phyloP scores from a whole-genome alignment of 345 rosid species.

The Geranium brycei region DNA sequence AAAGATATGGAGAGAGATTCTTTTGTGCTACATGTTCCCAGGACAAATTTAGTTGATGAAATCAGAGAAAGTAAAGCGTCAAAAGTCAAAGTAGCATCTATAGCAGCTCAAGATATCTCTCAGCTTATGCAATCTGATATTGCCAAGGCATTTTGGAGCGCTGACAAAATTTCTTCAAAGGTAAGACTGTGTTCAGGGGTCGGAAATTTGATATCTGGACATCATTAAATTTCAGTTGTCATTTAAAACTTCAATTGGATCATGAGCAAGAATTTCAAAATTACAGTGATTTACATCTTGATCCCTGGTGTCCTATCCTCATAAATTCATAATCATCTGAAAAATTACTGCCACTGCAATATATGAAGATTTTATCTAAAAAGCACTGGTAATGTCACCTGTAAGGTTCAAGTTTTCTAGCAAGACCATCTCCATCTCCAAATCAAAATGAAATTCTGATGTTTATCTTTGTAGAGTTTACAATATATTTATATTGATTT shows the following conservation, averaged over 20 bases:
- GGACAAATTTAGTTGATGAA: constrained; percentile 32
- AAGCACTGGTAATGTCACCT: too few relatives aligned
- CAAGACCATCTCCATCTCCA: too few relatives aligned
- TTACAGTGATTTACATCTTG: too few relatives aligned
- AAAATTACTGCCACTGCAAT: too few relatives aligned
- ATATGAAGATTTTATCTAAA: too few relatives aligned
- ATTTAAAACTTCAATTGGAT: neutral
- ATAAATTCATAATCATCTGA: too few relatives aligned
- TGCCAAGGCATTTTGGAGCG: constrained; percentile 71
- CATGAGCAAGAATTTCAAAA: too few relatives aligned
- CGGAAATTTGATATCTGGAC: neutral
- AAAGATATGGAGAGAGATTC: constrained; percentile 58
- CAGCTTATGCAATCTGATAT: constrained; percentile 89
- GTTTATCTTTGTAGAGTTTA: too few relatives aligned
- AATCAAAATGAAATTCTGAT: too few relatives aligned
- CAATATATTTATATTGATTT: too few relatives aligned
- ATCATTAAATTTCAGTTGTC: neutral
- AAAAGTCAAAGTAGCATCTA: constrained; percentile 42
- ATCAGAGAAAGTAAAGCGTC: constrained; percentile 32
- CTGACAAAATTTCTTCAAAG: constrained; percentile 71
- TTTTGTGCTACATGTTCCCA: constrained; percentile 58
- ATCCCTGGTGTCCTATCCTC: too few relatives aligned
- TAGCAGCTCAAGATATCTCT: constrained; percentile 60
- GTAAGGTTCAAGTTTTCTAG: too few relatives aligned
- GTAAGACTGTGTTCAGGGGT: constrained; percentile 22